A percentile compares a stretch with the other conserved stretches of the same genome.
Conservation (phyloP, 2,329 filamentous ascomycete genomes). For the Verticillium albo-atrum region DNA sequence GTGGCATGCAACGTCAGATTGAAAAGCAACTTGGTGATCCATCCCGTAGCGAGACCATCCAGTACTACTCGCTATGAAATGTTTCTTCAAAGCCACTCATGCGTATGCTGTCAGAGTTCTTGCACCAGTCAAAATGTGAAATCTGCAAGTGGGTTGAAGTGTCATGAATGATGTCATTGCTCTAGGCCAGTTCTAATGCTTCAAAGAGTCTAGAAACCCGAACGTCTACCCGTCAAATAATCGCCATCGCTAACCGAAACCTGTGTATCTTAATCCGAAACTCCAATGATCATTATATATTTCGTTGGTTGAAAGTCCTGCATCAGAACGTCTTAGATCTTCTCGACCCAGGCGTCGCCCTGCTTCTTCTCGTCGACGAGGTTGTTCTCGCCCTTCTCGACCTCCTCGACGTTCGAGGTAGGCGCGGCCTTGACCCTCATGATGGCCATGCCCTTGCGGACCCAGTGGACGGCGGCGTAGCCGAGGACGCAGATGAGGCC, state of each 20-base stretch:
- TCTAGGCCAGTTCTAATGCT: neutral
- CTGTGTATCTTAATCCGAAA: neutral
- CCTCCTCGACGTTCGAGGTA: conserved; percentile 10
- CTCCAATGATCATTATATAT: neutral
- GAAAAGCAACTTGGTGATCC: no score
- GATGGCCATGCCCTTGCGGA: conserved; percentile 23
- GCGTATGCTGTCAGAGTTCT: no score
- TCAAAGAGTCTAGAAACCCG: neutral
- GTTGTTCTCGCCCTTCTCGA: neutral
- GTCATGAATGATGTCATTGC: neutral
- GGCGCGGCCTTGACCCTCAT: conserved; percentile 24
- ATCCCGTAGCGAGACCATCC: no score
- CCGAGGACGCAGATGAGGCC: conserved; percentile 33
- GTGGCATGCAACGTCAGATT: no score
- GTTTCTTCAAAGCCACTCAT: no score
- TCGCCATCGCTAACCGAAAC: neutral
- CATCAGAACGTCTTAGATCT: neutral
- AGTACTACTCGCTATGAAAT: no score
- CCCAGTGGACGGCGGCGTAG: conserved; percentile 25
- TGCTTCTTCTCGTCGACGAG: neutral
- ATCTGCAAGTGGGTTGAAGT: no score
- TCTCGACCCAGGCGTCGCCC: neutral
- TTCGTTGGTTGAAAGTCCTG: no score
- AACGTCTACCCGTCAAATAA: neutral
- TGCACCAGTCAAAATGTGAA: no score